A percentile compares a stretch with the other conserved stretches of the same genome.
Evolutionary conservation across 768 basidiomycete species (phyloP).

Genomic region (Cubamyces lactineus): DNA sequence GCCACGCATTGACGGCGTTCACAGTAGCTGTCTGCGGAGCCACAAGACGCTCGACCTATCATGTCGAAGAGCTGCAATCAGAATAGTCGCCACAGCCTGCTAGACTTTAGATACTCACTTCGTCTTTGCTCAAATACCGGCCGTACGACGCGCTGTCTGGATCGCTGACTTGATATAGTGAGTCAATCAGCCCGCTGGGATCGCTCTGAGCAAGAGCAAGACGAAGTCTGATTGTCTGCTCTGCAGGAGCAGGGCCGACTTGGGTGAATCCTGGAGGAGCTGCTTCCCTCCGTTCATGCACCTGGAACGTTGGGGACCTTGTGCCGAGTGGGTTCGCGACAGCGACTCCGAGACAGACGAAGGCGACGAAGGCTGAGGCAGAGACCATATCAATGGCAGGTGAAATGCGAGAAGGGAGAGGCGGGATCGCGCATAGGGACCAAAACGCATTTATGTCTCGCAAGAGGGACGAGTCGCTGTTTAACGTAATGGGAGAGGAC

Average conservation of each 20-base stretch:
- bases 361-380: background rate
- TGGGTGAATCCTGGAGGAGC: constrained; percentile 16
- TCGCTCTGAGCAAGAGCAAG: constrained; percentile 42
- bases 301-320: background rate
- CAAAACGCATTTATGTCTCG: too few species aligned
- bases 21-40: constrained; percentile 32
- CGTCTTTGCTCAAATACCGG: background rate
- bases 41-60: constrained; percentile 33
- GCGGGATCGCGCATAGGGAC: too few species aligned
- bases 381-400: too few species aligned
- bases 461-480: too few species aligned
- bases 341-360: background rate
- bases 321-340: background rate
- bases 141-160: constrained; percentile 6
- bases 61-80: too few species aligned
- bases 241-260: constrained; percentile 34
- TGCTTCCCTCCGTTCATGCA: background rate
- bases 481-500: too few species aligned
- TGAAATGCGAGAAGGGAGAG: background rate
- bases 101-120: background rate
- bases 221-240: constrained; percentile 39
- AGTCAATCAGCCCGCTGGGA: constrained; percentile 39
- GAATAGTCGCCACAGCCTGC: too few species aligned
- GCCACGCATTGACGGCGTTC: constrained; percentile 33
- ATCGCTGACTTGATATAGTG: constrained; percentile 39